These are phyloP conservation scores for Pythium apleroticum DNA, from an alignment of 352 stramenopile species.

Conservation along the genomic window DNA sequence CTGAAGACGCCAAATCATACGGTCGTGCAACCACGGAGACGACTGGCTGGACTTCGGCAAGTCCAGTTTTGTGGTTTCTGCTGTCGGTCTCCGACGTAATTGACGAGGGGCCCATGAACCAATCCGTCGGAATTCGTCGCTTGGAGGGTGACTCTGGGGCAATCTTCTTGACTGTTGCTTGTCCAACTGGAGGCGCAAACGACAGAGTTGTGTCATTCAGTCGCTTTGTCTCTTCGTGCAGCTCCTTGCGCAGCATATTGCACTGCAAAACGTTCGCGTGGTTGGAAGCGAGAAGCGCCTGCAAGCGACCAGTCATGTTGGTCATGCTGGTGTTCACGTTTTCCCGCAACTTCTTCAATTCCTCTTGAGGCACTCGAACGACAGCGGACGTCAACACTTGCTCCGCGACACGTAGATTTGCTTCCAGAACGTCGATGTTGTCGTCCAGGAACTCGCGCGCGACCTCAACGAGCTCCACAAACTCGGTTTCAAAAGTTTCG, in stretches of 20 bases:
- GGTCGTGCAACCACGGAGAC: constrained; percentile 5
- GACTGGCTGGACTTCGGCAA: background rate
- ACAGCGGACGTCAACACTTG: constrained; percentile 62
- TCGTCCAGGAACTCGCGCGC: constrained; percentile 46
- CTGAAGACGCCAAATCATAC: constrained; percentile 16
- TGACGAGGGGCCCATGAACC: constrained; percentile 52
- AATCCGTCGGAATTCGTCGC: constrained; percentile 74
- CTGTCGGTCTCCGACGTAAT: constrained; percentile 28
- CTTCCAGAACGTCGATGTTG: constrained; percentile 73
- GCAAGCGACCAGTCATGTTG: constrained; percentile 35
- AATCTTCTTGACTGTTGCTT: constrained; percentile 81
- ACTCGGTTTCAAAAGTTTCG: constrained; percentile 43
- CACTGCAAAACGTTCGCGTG: constrained; percentile 62
- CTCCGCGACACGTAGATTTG: constrained; percentile 60
- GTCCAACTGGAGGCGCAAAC: constrained; percentile 54
- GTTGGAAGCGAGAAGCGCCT: constrained; percentile 29
- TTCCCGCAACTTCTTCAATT: constrained; percentile 51
- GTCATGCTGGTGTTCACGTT: constrained; percentile 40
- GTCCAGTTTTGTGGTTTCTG: constrained; percentile 10
- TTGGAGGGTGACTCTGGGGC: constrained; percentile 62
- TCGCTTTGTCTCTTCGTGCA: constrained; percentile 56
- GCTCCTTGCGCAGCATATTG: constrained; percentile 59
- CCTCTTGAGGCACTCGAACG: constrained; percentile 48
- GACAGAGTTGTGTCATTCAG: constrained; percentile 60
- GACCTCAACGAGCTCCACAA: constrained; percentile 41